phyloP scores from a whole-genome alignment of 495 filamentous ascomycete genomes.

The Penicillium arizonense region DNA sequence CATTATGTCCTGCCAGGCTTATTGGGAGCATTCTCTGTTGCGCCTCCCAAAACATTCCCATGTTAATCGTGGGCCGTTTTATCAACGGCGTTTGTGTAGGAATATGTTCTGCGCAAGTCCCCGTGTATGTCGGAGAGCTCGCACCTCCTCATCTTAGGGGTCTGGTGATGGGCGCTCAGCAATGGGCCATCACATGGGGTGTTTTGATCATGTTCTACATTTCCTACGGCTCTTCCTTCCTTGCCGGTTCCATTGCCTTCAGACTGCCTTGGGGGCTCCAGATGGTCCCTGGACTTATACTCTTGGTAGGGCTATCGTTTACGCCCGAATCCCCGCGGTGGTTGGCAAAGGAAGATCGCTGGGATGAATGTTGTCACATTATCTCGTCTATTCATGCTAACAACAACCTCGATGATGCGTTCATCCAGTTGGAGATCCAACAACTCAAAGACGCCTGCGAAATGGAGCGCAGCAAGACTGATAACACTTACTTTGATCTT shows the following conservation, averaged over 20 bases:
- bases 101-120: conserved; percentile 76
- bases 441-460: conserved; percentile 64
- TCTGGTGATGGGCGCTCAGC: conserved; percentile 67
- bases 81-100: conserved; percentile 77
- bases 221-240: conserved; percentile 64
- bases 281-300: conserved; percentile 65
- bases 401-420: conserved; percentile 58
- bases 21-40: conserved; percentile 68
- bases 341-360: conserved; percentile 71
- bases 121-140: conserved; percentile 76
- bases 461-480: conserved; percentile 53
- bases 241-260: conserved; percentile 56
- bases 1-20: conserved; percentile 29
- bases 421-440: conserved; percentile 56
- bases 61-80: conserved; percentile 71
- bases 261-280: conserved; percentile 76
- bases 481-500: conserved; percentile 62
- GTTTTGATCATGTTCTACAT: conserved; percentile 81
- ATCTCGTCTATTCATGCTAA: conserved; percentile 66
- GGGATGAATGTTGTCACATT: conserved; percentile 66
- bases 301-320: conserved; percentile 61
- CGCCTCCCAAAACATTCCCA: conserved; percentile 69
- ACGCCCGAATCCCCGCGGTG: conserved; percentile 78
- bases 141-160: conserved; percentile 68
- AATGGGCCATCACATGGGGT: conserved; percentile 81